Evolutionary conservation across 495 filamentous ascomycete genomes (phyloP).

Genomic region (Rostrohypoxylon terebratum): DNA sequence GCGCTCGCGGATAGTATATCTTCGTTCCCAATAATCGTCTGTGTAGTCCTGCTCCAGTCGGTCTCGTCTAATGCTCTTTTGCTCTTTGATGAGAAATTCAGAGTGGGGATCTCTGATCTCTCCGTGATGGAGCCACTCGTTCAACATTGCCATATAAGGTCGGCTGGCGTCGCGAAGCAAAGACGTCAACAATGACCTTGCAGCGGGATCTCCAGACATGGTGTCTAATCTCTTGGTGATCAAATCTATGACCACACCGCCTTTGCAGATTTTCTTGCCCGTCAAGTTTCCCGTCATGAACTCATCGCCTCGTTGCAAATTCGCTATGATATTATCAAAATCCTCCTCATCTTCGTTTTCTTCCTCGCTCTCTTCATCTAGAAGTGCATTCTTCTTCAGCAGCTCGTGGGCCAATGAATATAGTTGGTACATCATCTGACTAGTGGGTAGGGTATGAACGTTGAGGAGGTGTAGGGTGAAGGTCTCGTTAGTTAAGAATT

Average conservation of each 20-base stretch:
- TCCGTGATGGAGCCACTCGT: constrained; percentile 97
- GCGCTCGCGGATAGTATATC: constrained; percentile 91
- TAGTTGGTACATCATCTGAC: constrained; percentile 88
- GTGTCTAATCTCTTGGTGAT: constrained; percentile 84
- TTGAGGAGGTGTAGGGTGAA: constrained; percentile 95
- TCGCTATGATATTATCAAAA: constrained; percentile 77
- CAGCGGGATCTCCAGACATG: constrained; percentile 93
- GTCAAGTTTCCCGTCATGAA: constrained; percentile 80
- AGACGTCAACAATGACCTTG: constrained; percentile 79
- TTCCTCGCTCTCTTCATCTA: constrained; percentile 88
- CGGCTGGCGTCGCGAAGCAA: constrained; percentile 88
- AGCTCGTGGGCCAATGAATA: constrained; percentile 89
- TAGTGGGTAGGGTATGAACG: constrained; percentile 87
- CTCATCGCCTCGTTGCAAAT: constrained; percentile 88
- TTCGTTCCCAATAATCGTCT: constrained; percentile 98
- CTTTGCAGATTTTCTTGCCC: constrained; percentile 92
- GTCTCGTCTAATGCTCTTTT: constrained; percentile 93
- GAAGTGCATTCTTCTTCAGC: constrained; percentile 83
- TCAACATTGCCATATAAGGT: constrained; percentile 97
- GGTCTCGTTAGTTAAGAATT: constrained; percentile 83
- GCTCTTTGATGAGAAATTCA: constrained; percentile 95
- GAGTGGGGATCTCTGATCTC: constrained; percentile 93
- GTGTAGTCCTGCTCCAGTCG: constrained; percentile 95
- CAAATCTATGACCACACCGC: constrained; percentile 86
- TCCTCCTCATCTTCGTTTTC: constrained; percentile 84